Conservation (phyloP, 2,329 filamentous ascomycete species). For the Lecanicillium sp. region DNA sequence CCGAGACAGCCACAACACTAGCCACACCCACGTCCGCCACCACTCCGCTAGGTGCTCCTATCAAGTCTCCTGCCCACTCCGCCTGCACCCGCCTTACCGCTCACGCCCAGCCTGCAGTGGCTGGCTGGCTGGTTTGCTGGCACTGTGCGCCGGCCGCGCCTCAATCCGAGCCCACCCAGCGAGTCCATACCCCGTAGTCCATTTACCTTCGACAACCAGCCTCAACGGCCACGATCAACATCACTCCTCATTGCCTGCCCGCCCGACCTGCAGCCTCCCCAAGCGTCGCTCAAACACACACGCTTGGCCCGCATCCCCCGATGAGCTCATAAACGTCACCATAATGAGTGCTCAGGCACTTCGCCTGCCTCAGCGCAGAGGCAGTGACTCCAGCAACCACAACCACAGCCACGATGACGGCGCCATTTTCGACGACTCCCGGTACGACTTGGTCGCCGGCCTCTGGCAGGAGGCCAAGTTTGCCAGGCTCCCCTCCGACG, state of each 20-base stretch:
- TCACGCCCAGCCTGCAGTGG: too few relatives aligned
- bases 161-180: background rate
- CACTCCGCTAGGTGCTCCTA: too few relatives aligned
- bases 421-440: constrained; percentile 24
- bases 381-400: constrained; percentile 7
- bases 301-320: background rate
- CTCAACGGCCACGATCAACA: background rate
- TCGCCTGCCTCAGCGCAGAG: constrained; percentile 8
- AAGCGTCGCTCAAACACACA: background rate
- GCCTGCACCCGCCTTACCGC: background rate
- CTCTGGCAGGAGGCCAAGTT: constrained; percentile 59
- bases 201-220: background rate
- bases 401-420: too few relatives aligned
- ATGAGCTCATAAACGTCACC: constrained; percentile 6
- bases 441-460: constrained; percentile 46
- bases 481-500: constrained; percentile 52
- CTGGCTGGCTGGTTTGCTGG: background rate
- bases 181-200: background rate
- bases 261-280: background rate
- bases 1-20: too few relatives aligned
- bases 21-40: too few relatives aligned
- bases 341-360: constrained; percentile 14
- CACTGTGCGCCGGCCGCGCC: constrained; percentile 6
- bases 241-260: background rate
- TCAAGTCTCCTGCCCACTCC: too few relatives aligned